A percentile compares a stretch with the other conserved stretches of the same genome.
Conservation (phyloP, 805 yeast species). For the Yueomyces sinensis region DNA sequence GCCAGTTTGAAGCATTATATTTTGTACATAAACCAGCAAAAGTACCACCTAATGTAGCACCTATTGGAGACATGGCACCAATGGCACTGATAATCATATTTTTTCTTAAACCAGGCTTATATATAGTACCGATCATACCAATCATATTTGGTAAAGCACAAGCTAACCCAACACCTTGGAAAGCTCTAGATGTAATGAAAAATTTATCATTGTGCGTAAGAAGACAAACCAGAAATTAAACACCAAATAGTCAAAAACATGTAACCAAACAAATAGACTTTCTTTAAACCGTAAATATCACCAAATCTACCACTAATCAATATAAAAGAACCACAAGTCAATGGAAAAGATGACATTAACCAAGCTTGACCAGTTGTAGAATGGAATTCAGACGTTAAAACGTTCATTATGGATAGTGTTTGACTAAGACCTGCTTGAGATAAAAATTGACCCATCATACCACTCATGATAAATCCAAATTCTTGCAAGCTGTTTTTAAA, state of each 20-base stretch:
- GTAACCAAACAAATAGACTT: conserved; percentile 42
- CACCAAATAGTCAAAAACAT: conserved; percentile 44
- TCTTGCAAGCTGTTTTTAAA: conserved; percentile 10
- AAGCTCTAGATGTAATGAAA: conserved; percentile 39
- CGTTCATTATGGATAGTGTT: conserved; percentile 25
- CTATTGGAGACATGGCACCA: conserved; percentile 50
- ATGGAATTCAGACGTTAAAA: conserved; percentile 22
- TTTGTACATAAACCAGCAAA: conserved; percentile 34
- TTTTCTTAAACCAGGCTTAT: conserved; percentile 28
- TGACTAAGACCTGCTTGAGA: conserved; percentile 31
- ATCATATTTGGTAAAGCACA: conserved; percentile 45
- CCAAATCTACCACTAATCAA: conserved; percentile 58
- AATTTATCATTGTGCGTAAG: conserved; percentile 37
- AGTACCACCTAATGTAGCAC: conserved; percentile 41
- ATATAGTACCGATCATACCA: conserved; percentile 38
- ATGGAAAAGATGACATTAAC: conserved; percentile 60
- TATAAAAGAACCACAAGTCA: conserved; percentile 63
- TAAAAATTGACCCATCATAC: conserved; percentile 27
- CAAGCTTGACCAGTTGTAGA: conserved; percentile 32
- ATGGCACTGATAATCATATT: conserved; percentile 40
- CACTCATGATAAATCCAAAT: conserved; percentile 14
- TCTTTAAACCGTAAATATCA: conserved; percentile 54
- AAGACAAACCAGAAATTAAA: conserved; percentile 43
- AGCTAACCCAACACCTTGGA: conserved; percentile 51
- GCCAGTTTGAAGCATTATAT: conserved; percentile 10